phyloP scores from a whole-genome alignment of 345 rosid species.

The Acer negundo region DNA sequence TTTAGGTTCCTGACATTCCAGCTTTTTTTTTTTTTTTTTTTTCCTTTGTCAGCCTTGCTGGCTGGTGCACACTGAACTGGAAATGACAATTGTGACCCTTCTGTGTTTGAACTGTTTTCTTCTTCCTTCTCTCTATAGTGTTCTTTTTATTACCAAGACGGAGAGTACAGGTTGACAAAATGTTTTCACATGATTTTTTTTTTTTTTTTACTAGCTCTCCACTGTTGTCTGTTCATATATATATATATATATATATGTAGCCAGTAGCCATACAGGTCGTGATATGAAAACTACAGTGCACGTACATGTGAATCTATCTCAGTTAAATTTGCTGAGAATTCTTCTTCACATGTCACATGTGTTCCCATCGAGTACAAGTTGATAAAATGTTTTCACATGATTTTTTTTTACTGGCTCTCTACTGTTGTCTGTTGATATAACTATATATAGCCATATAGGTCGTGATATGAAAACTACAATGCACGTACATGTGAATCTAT shows the following conservation, averaged over 20 bases:
- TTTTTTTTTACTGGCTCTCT: neutral
- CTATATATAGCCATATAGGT: no score
- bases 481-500: neutral
- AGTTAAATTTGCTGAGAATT: neutral
- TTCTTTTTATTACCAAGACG: no score
- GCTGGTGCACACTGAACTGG: neutral
- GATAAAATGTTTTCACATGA: neutral
- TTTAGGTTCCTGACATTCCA: neutral
- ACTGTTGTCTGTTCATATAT: no score
- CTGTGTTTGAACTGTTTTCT: neutral
- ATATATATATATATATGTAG: no score
- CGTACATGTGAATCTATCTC: neutral
- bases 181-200: neutral
- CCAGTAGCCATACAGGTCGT: no score
- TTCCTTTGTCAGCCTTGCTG: neutral
- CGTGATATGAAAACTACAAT: neutral
- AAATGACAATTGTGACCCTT: slow-evolving; percentile 4
- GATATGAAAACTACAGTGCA: neutral
- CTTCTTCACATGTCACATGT: neutral
- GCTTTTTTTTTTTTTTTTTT: neutral
- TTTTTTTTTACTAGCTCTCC: neutral
- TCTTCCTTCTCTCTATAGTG: no score
- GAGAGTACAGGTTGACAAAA: neutral
- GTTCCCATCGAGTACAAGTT: neutral
- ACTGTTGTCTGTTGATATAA: no score